Percentiles rank a stretch among this genome's conserved stretches.
Evolutionary conservation across 2,329 filamentous ascomycete species (phyloP).

Genomic region (Hymenoscyphus fraxineus): DNA sequence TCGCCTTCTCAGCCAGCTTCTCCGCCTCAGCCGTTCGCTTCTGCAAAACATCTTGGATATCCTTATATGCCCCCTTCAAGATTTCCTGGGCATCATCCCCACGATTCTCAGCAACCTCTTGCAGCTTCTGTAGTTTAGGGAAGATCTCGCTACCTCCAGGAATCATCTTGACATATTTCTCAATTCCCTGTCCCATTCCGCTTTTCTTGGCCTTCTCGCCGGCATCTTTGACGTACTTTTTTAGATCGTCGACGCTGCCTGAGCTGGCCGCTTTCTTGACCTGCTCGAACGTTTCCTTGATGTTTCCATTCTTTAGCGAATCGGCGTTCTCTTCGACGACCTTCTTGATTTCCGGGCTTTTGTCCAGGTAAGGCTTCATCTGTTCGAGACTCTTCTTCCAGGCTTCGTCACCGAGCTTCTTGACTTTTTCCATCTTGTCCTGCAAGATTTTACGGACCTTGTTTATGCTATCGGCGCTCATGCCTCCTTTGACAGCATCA

Average conservation of each 20-base stretch:
- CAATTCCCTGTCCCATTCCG: constrained; percentile 30
- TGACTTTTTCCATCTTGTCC: constrained; percentile 65
- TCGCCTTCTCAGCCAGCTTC: constrained; percentile 53
- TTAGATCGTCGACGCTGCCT: constrained; percentile 55
- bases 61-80: constrained; percentile 63
- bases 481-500: constrained; percentile 59
- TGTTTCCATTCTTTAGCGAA: constrained; percentile 62
- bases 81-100: constrained; percentile 67
- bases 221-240: constrained; percentile 57
- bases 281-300: constrained; percentile 59
- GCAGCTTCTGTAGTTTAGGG: constrained; percentile 61
- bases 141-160: constrained; percentile 62
- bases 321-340: constrained; percentile 68
- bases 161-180: constrained; percentile 63
- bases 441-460: constrained; percentile 61
- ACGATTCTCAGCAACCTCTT: constrained; percentile 63
- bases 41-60: constrained; percentile 61
- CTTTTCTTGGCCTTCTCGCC: constrained; percentile 58
- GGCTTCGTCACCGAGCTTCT: constrained; percentile 65
- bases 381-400: constrained; percentile 70
- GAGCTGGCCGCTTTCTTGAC: constrained; percentile 58
- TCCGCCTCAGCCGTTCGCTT: constrained; percentile 54
- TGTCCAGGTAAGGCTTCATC: constrained; percentile 68
- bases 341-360: constrained; percentile 72
- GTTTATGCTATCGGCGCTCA: constrained; percentile 49